Percentiles rank a stretch among this genome's conserved stretches.
These are phyloP conservation scores for Sordariomycetes sp. DNA, from an alignment of 2,329 filamentous ascomycete species.

Conservation along the genomic window DNA sequence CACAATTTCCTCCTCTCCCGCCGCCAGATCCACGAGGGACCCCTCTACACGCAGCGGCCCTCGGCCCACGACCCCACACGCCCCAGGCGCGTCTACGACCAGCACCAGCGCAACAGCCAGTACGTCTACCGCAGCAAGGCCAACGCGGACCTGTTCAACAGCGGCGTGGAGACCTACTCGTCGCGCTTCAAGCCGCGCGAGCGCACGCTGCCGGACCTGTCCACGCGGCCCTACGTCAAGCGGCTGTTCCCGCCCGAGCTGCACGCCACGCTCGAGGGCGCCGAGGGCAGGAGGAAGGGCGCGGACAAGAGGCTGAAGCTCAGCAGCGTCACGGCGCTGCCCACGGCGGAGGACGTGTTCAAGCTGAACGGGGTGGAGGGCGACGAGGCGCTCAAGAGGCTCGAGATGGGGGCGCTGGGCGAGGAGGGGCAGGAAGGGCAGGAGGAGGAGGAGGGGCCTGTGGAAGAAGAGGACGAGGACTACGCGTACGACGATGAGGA, in stretches of 20 bases:
- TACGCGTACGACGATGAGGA: slow-evolving; percentile 46
- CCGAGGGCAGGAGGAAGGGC: slow-evolving; percentile 14
- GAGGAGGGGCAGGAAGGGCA: slow-evolving; percentile 33
- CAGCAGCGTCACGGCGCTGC: slow-evolving; percentile 34
- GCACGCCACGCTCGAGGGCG: slow-evolving; percentile 37
- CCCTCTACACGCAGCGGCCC: slow-evolving; percentile 46
- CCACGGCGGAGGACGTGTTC: slow-evolving; percentile 40
- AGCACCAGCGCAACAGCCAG: slow-evolving; percentile 46
- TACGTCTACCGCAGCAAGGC: slow-evolving; percentile 45
- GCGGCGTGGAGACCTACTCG: slow-evolving; percentile 44
- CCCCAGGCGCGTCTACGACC: slow-evolving; percentile 36
- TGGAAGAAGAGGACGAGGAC: slow-evolving; percentile 41
- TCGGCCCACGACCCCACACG: slow-evolving; percentile 26
- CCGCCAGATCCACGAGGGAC: slow-evolving; percentile 41
- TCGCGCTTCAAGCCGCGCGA: slow-evolving; percentile 41
- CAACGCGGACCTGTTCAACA: slow-evolving; percentile 46
- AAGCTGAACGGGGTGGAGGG: slow-evolving; percentile 7
- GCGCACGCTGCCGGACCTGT: slow-evolving; percentile 43
- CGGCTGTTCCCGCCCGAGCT: slow-evolving; percentile 48
- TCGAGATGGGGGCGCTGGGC: slow-evolving; percentile 33
- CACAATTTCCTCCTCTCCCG: slow-evolving; percentile 44
- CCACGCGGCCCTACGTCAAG: slow-evolving; percentile 31
- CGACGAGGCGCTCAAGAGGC: slow-evolving; percentile 22
- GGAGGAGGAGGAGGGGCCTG: slow-evolving; percentile 34
- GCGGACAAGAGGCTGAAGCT: slow-evolving; percentile 13